Base-by-base conservation (phyloP, 2,329 filamentous ascomycete species). In the Stenocarpella maydis region DNA sequence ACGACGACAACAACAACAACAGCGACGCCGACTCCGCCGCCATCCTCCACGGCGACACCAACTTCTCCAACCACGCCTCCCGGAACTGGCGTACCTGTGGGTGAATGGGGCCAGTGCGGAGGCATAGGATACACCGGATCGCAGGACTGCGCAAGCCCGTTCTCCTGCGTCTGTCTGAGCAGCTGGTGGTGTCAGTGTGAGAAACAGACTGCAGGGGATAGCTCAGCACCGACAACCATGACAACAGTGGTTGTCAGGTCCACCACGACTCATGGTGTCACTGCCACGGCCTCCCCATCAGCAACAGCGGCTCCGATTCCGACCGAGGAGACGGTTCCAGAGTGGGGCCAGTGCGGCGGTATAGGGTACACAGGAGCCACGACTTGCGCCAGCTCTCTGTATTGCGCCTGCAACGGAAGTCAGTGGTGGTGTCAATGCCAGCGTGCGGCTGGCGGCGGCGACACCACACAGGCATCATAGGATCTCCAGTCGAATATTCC, bases 311-410 rank as follows among this genome's bases (percentile, higher is more conserved):
- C 41, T 67, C 67, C 72, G n/a, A 34, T 17, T 5, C 71, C 67
- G 4, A 71, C 68, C 24, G 53, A 37, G 8, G 66, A 17, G 19
- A 60, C 73, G 4, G 78, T 79, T 19, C 69, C 74, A 15, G 77
- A 80, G 58, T 81, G 77, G 77, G 75, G 74, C 31, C 78, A 80
- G 73, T 82, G 80, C 61, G 80, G 80, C 54, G 80, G 80, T 2
- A 69, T 64, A 3, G 77, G 74, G 1, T 81, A 79, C 66, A 75
- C 73, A 3, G 80, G 80, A 2, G 67, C 77, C 50, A 81, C 79
- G 12, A 65, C 73, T n/a, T 81, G 79, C 65, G 67, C 70, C 34
- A 61, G 76, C 45, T 77, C 78, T 9, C 78, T 77, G 71, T 73
- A 50, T 21, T 80, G 80, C 68, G 74, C 77, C 12, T 52, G 47